Conservation (phyloP, 495 filamentous ascomycete genomes). For the Chaetomidium leptoderma region DNA sequence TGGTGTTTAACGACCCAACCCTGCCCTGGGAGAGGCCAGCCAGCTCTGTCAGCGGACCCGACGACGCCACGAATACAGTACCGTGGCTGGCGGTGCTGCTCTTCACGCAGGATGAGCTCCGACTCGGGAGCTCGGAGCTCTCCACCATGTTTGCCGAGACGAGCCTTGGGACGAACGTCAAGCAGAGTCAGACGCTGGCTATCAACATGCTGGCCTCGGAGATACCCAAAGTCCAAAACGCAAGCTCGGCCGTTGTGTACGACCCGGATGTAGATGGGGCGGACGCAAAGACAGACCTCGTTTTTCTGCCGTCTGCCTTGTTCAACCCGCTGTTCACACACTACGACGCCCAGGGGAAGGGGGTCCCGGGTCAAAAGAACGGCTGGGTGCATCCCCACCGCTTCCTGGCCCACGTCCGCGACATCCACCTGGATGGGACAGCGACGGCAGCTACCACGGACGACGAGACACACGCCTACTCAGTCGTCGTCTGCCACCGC, state of each 20-base stretch:
- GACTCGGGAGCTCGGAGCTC: constrained; percentile 2
- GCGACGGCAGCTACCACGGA: constrained; percentile 31
- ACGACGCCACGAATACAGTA: constrained; percentile 21
- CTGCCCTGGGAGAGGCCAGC: constrained; percentile 45
- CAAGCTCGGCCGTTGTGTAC: no score
- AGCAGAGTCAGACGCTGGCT: no score
- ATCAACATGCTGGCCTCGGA: no score
- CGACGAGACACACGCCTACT: constrained; percentile 25
- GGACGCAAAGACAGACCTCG: no score
- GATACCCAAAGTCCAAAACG: no score
- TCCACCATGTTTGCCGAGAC: not conserved
- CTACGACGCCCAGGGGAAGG: not conserved
- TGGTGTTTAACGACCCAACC: constrained; percentile 47
- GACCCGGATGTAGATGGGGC: no score
- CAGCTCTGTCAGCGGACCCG: constrained; percentile 7
- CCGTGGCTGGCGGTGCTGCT: constrained; percentile 41
- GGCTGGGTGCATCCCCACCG: constrained; percentile 13
- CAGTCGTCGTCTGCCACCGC: constrained; percentile 36
- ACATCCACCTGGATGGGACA: constrained; percentile 39
- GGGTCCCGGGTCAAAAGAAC: no score
- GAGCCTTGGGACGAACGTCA: not conserved
- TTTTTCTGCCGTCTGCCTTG: no score
- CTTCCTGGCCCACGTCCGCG: constrained; percentile 41
- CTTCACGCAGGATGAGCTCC: constrained; percentile 34
- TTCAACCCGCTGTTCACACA: constrained; percentile 7